Evolutionary conservation across 2,329 filamentous ascomycete species (phyloP), one percentile per base, ranked within the genome.

Genomic region (Colletotrichum camelliae): DNA sequence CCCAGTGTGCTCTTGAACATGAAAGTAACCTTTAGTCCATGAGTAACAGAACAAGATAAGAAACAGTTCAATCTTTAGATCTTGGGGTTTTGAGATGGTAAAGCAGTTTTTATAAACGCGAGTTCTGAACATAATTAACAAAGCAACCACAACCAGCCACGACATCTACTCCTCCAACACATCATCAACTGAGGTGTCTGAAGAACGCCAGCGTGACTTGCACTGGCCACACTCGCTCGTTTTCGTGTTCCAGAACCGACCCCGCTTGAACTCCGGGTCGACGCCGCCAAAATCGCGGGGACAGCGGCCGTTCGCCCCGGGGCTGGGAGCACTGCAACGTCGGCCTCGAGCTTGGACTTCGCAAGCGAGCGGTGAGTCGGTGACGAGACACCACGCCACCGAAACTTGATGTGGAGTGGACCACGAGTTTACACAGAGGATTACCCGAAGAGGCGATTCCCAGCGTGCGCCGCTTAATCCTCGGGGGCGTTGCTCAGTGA

Each of bases 231-330:
- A 37, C 33, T 67, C 37, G 57, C 74, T 73, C 64, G 70, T 69
- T 68, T 73, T 69, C 70, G 70, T 76, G 70, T 74, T 69, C 27
- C 35, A 65, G 43, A n/a, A n/a, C n/a, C n/a, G n/a, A 24, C 55
- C n/a, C 67, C 74, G 74, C 74, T 76, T 48, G 70, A 76, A 76
- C 74, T 76, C 70, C 70, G 74, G 74, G 27, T 58, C 65, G 64
- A 73, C 35, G 35, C 70, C 74, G 74, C 58, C 57, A 68, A 75
- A 72, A 72, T 39, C 21, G 31, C 73, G 73, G 73, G 16, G 52
- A 37, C n/a, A 18, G 18, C 43, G 48, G 35, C 33, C 52, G 31
- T 31, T 37, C 58, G 58, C 58, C 33, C 58, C 58, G 58, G 29
- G 29, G 58, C n/a, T 61, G 7, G 31, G 29, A 57, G n/a, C n/a